These are phyloP conservation scores for Halophytophthora batemanensis DNA, from an alignment of 352 stramenopile species.

Conservation along the genomic window DNA sequence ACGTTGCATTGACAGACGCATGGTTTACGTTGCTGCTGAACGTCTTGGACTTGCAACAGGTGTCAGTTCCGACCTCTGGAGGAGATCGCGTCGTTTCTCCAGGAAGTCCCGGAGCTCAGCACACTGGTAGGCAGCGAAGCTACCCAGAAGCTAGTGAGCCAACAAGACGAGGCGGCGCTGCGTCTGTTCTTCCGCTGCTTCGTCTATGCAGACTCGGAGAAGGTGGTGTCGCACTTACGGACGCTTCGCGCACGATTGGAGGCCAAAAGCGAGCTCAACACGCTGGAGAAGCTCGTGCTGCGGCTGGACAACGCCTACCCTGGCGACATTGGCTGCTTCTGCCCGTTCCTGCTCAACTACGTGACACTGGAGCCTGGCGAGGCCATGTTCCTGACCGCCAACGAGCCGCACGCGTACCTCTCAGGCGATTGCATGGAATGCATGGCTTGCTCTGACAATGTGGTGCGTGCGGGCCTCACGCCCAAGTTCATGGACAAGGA, in stretches of 20 bases:
- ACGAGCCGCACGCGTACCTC: conserved; percentile 99
- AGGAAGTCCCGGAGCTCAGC: conserved; percentile 88
- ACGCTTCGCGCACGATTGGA: conserved; percentile 78
- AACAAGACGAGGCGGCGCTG: conserved; percentile 42
- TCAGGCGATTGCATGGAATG: conserved; percentile 95
- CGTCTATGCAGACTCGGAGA: conserved; percentile 68
- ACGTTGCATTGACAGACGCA: conserved; percentile 7
- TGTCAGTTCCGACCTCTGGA: conserved; percentile 92
- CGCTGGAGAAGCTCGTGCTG: conserved; percentile 83
- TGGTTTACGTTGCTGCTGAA: too few species aligned
- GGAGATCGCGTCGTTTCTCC: conserved; percentile 90
- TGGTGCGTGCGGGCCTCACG: conserved; percentile 97
- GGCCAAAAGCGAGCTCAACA: conserved; percentile 20
- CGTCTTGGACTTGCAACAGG: conserved; percentile 14
- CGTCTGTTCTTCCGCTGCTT: conserved; percentile 76
- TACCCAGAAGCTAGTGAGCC: conserved; percentile 31
- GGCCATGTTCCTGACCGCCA: conserved; percentile 97
- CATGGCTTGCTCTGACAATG: conserved; percentile 99
- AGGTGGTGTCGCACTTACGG: conserved; percentile 69
- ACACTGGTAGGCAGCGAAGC: conserved; percentile 50
- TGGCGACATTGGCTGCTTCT: conserved; percentile 97
- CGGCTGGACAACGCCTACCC: conserved; percentile 94
- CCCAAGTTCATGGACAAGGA: conserved; percentile 99
- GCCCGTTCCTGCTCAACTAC: conserved; percentile 98
- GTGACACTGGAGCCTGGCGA: conserved; percentile 94